Conservation (phyloP, 2,329 filamentous ascomycete species). For the Hymenotorrendiella dingleyae region DNA sequence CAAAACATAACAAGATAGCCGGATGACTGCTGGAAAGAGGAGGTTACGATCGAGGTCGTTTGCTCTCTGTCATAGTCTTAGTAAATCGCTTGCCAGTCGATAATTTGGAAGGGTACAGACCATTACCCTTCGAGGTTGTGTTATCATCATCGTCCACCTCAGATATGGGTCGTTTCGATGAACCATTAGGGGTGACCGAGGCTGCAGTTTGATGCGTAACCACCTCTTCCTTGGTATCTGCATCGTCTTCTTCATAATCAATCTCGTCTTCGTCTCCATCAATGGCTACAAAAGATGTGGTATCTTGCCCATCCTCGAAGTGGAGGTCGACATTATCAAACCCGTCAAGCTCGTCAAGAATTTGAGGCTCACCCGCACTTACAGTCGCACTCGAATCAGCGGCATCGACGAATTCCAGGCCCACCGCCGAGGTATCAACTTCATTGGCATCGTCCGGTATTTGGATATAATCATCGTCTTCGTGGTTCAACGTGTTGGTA, state of each 20-base stretch:
- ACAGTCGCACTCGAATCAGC: conserved; percentile 31
- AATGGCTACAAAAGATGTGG: background rate
- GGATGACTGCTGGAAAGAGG: background rate
- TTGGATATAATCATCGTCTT: conserved; percentile 33
- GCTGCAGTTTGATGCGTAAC: conserved; percentile 1
- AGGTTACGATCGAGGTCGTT: conserved; percentile 27
- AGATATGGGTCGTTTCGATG: conserved; percentile 24
- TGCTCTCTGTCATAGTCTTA: conserved; percentile 26
- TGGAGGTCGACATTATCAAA: conserved; percentile 19
- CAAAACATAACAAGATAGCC: background rate
- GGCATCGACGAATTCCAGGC: conserved; percentile 17
- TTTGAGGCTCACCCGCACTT: conserved; percentile 32
- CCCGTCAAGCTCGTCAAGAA: conserved; percentile 30
- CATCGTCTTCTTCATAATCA: conserved; percentile 27
- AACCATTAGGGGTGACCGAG: conserved; percentile 15
- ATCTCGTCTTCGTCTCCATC: conserved; percentile 25
- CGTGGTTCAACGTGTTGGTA: conserved; percentile 4
- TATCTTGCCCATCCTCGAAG: conserved; percentile 17
- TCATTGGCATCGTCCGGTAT: conserved; percentile 29
- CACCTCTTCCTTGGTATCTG: conserved; percentile 11
- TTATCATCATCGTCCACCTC: conserved; percentile 12
- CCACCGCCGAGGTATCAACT: conserved; percentile 1
- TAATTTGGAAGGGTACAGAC: conserved; percentile 19
- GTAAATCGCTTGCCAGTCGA: conserved; percentile 5
- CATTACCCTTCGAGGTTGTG: conserved; percentile 14